Conservation (phyloP, 1,284 basidiomycete species). For the Cryptococcus deneoformans region DNA sequence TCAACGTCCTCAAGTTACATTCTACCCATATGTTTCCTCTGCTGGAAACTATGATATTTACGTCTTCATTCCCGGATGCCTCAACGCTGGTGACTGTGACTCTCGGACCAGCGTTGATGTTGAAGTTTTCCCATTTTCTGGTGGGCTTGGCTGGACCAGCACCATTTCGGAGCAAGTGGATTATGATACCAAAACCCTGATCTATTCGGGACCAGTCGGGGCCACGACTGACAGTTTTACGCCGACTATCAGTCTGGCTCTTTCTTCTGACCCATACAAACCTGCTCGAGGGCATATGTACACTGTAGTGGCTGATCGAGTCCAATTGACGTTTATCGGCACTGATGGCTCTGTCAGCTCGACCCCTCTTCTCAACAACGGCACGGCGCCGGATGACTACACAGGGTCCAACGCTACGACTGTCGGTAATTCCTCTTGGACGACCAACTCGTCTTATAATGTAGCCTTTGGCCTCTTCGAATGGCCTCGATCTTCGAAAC, state of each 20-base stretch:
- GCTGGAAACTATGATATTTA: slow-evolving; percentile 82
- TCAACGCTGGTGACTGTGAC: slow-evolving; percentile 71
- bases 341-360: slow-evolving; percentile 25
- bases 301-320: slow-evolving; percentile 74
- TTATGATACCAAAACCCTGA: slow-evolving; percentile 59
- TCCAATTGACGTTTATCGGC: slow-evolving; percentile 67
- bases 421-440: slow-evolving; percentile 17
- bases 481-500: slow-evolving; percentile 21
- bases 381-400: slow-evolving; percentile 7
- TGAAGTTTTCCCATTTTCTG: slow-evolving; percentile 73
- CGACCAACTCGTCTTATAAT: slow-evolving; percentile 15
- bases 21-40: slow-evolving; percentile 84
- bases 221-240: slow-evolving; percentile 67
- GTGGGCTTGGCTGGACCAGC: slow-evolving; percentile 62
- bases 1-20: slow-evolving; percentile 72
- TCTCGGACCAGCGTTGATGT: slow-evolving; percentile 78
- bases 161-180: slow-evolving; percentile 71
- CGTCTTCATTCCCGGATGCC: slow-evolving; percentile 83
- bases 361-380: slow-evolving; percentile 13
- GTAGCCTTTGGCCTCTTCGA: slow-evolving; percentile 43
- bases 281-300: slow-evolving; percentile 64
- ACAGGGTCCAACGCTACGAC: slow-evolving; percentile 9
- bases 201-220: slow-evolving; percentile 81
- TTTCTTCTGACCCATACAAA: slow-evolving; percentile 61
- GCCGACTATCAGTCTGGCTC: slow-evolving; percentile 67